A percentile compares a stretch with the other conserved stretches of the same genome.
phyloP scores from a whole-genome alignment of 768 basidiomycete genomes.

The Panellus pusillus region DNA sequence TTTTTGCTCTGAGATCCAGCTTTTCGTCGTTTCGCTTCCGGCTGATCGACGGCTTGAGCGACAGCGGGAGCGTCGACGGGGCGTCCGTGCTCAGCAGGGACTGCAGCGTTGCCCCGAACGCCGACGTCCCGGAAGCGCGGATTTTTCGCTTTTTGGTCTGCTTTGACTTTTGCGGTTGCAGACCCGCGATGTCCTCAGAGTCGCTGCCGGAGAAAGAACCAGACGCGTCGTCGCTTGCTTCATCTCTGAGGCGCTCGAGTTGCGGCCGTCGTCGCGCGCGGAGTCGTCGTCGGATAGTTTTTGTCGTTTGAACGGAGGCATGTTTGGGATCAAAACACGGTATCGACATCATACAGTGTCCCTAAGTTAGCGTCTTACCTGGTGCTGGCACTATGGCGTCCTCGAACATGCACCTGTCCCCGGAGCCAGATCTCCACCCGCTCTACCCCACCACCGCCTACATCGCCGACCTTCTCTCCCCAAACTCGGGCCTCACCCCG shows the following conservation, averaged over 20 bases:
- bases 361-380: not conserved
- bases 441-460: slow-evolving; percentile 68
- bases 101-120: slow-evolving; percentile 75
- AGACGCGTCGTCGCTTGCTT: slow-evolving; percentile 27
- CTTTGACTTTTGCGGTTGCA: slow-evolving; percentile 64
- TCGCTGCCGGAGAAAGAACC: slow-evolving; percentile 26
- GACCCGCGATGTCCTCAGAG: slow-evolving; percentile 41
- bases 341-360: no score
- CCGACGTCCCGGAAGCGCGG: slow-evolving; percentile 70
- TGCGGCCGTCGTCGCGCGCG: slow-evolving; percentile 15
- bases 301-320: slow-evolving; percentile 57
- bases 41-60: slow-evolving; percentile 73
- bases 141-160: slow-evolving; percentile 84
- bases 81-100: slow-evolving; percentile 69
- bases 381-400: slow-evolving; percentile 14
- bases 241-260: slow-evolving; percentile 29
- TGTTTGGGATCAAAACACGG: slow-evolving; percentile 21
- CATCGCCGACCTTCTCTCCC: slow-evolving; percentile 62
- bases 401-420: slow-evolving; percentile 52
- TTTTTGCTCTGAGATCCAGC: slow-evolving; percentile 69
- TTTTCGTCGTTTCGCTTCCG: slow-evolving; percentile 74
- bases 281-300: slow-evolving; percentile 34
- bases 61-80: slow-evolving; percentile 70
- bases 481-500: slow-evolving; percentile 66
- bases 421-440: slow-evolving; percentile 80